These are phyloP conservation scores for Pseudocercospora musae DNA, from an alignment of 2,329 filamentous ascomycete genomes.

Conservation along the genomic window DNA sequence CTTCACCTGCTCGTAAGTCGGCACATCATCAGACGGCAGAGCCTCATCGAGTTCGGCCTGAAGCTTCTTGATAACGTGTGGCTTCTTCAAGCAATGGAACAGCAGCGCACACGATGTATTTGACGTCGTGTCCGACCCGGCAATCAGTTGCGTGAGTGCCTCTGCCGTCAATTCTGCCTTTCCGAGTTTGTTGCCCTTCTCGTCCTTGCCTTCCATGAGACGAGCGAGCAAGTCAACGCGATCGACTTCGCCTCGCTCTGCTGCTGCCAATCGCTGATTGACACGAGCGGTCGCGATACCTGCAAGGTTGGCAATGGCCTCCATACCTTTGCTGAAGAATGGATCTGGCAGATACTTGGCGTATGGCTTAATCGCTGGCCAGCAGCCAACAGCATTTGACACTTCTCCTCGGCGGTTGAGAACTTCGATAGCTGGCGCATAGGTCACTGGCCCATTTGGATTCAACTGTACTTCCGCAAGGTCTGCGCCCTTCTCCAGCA, in stretches of 20 bases:
- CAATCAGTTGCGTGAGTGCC: constrained; percentile 83
- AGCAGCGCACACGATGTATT: constrained; percentile 81
- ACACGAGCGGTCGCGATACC: constrained; percentile 86
- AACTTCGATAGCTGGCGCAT: constrained; percentile 69
- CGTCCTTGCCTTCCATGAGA: constrained; percentile 82
- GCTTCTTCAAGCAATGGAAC: constrained; percentile 69
- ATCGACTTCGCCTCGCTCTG: constrained; percentile 52
- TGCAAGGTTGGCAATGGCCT: constrained; percentile 66
- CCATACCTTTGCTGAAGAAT: constrained; percentile 37
- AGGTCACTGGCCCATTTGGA: constrained; percentile 30
- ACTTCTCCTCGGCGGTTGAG: constrained; percentile 86
- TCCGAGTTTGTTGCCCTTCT: constrained; percentile 70
- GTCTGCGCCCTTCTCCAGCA: constrained; percentile 67
- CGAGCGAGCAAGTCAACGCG: constrained; percentile 78
- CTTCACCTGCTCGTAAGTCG: constrained; percentile 68
- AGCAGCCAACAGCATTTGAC: constrained; percentile 69
- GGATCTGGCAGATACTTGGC: constrained; percentile 64
- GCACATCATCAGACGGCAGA: constrained; percentile 62
- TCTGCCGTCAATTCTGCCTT: constrained; percentile 82
- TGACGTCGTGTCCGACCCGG: constrained; percentile 71
- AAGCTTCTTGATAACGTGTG: constrained; percentile 67
- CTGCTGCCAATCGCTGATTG: constrained; percentile 66
- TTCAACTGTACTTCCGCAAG: constrained; percentile 32
- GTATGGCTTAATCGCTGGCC: constrained; percentile 72
- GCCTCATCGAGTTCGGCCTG: constrained; percentile 72